These are phyloP conservation scores for Kodamaea ohmeri DNA, from an alignment of 1,139 yeast species.

Conservation along the genomic window DNA sequence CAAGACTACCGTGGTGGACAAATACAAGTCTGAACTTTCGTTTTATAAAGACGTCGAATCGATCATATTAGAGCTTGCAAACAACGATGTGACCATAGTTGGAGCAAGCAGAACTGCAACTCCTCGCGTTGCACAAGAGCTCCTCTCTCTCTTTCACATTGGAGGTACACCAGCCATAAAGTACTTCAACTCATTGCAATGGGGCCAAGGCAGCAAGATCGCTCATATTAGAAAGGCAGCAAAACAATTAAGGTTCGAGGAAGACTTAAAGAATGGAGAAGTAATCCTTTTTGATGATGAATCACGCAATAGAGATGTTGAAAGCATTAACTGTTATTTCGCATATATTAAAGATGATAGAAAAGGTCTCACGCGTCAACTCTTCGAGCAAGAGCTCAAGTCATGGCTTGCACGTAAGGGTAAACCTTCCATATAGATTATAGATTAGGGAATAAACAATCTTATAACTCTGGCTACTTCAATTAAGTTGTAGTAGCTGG, in stretches of 20 bases:
- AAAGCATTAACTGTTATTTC: constrained; percentile 58
- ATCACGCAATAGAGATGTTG: constrained; percentile 62
- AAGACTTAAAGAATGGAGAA: constrained; percentile 46
- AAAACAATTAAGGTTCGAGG: constrained; percentile 32
- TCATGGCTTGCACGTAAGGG: constrained; percentile 27
- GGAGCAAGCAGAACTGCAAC: constrained; percentile 70
- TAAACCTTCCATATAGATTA: background rate
- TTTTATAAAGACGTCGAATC: constrained; percentile 62
- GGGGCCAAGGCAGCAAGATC: constrained; percentile 67
- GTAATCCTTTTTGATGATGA: constrained; percentile 73
- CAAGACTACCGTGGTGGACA: constrained; percentile 36
- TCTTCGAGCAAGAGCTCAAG: constrained; percentile 45
- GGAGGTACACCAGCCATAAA: constrained; percentile 45
- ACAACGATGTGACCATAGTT: constrained; percentile 46
- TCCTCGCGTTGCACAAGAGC: constrained; percentile 57
- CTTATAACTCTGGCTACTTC: too few species aligned
- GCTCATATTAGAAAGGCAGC: constrained; percentile 54
- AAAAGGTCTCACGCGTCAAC: constrained; percentile 48
- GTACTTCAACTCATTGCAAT: constrained; percentile 54
- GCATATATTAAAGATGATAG: constrained; percentile 46
- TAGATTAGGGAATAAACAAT: background rate
- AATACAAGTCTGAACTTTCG: constrained; percentile 45
- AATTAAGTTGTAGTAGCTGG: too few species aligned
- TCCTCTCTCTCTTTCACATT: constrained; percentile 49
- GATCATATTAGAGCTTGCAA: constrained; percentile 46